Percentiles rank a stretch among this genome's conserved stretches.
Evolutionary conservation across 352 stramenopile species (phyloP).

Genomic region (Albugo laibachii): DNA sequence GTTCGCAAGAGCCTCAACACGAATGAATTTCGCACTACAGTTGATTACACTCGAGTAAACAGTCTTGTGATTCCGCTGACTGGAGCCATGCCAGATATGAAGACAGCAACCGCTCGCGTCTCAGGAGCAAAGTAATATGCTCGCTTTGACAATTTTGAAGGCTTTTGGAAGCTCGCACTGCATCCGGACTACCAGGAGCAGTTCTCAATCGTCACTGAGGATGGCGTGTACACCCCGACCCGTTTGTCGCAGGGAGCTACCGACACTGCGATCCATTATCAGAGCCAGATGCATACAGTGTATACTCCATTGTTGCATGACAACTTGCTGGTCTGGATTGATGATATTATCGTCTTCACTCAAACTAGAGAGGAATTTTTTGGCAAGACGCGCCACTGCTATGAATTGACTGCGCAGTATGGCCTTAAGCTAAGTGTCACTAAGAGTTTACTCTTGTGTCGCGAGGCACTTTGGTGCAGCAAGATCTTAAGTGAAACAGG

Average conservation of each 20-base stretch:
- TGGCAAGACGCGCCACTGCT: constrained; percentile 2
- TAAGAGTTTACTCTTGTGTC: not conserved
- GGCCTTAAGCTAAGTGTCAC: constrained; percentile 1
- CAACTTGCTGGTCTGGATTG: constrained; percentile 10
- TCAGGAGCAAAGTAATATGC: not conserved
- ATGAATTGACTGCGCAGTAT: not conserved
- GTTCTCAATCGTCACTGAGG: constrained; percentile 5
- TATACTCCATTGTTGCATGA: constrained; percentile 5
- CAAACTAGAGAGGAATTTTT: constrained; percentile 1
- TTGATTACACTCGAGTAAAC: no score
- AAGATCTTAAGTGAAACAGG: no score
- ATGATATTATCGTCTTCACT: constrained; percentile 10
- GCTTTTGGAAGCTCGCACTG: constrained; percentile 7
- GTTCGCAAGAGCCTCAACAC: no score
- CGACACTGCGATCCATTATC: constrained; percentile 3
- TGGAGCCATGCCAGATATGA: not conserved
- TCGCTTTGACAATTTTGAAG: not conserved
- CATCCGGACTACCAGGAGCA: constrained; percentile 3
- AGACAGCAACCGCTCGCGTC: not conserved
- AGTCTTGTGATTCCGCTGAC: not conserved
- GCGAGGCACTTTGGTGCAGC: no score
- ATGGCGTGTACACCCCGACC: constrained; percentile 4
- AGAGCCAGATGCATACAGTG: constrained; percentile 6
- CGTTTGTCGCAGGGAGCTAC: constrained; percentile 1
- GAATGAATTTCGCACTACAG: no score